Base-by-base conservation (phyloP, 495 filamentous ascomycete species). In the Aspergillus carlsbadensis region DNA sequence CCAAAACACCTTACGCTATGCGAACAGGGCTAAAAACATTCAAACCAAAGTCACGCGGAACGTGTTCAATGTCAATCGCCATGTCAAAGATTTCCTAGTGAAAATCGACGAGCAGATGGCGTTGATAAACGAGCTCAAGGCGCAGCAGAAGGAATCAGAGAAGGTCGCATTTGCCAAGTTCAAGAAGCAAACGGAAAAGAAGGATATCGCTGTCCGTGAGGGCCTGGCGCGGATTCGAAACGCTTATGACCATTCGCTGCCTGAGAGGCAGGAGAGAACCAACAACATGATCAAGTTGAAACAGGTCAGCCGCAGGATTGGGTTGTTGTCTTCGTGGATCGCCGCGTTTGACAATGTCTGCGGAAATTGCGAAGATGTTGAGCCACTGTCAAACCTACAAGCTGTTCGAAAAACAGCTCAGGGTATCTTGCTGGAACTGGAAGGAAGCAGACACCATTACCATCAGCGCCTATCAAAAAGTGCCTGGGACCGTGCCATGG, bases 41-140 rank as follows among this genome's bases (percentile, higher is more conserved):
- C 96, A 99, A 76, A 99, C 94, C 18, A 99, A 99, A 78, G 90
- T 96, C 36, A 97, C 94, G 17, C 83, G 92, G 60, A 99, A 99
- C 67, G 95, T 97, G 2, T 98, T 94, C 78, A 99, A 99, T 65
- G 95, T 99, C 60, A 98, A 99, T 67, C 87, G 94, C 48, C 94
- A 99, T 74, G 94, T 99, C 46, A 99, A 98, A 76, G 92, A 97
- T 70, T 97, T 93, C 74, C 69, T 97, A 65, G 90, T 95, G 75
- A 97, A 97, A 81, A 97, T 95, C 77, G 92, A 96, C 65, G 92
- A 96, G 76, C 92, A 97, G 68, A 90, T 93, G 80, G 86, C 83
- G 11, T 70, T 96, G 64, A 97, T 97, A 65, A 95, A 96, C 64
- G 92, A 97, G 65, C 81, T 99, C 50, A 93, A 92, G 68, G 85